These are phyloP conservation scores for Bonnemaisonia californica DNA, from an alignment of 31 red algal species.

Conservation along the genomic window DNA sequence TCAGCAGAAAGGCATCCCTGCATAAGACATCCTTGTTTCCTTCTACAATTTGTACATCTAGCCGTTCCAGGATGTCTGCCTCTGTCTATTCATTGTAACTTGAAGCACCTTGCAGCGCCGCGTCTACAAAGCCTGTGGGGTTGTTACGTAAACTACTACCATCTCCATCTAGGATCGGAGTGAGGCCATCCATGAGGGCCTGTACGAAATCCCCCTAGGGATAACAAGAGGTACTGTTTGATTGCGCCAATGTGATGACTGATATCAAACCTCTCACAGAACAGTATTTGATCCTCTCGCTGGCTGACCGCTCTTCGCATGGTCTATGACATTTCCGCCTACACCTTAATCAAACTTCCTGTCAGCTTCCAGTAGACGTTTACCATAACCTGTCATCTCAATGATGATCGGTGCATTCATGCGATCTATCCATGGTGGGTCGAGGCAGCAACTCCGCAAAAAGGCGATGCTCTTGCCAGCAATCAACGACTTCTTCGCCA, in stretches of 20 bases:
- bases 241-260: conserved; percentile 82
- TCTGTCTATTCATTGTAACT: conserved; percentile 72
- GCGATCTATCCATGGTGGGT: conserved; percentile 71
- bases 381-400: conserved; percentile 8
- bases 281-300: conserved; percentile 68
- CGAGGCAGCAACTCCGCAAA: conserved; percentile 73
- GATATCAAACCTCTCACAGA: conserved; percentile 82
- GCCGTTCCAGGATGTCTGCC: conserved; percentile 80
- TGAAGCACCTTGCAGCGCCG: conserved; percentile 71
- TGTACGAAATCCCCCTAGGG: conserved; percentile 93
- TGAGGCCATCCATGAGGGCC: conserved; percentile 79
- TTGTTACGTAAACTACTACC: conserved; percentile 77
- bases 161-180: conserved; percentile 72
- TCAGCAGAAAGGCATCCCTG: conserved; percentile 86
- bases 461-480: conserved; percentile 83
- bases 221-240: conserved; percentile 74
- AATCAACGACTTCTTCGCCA: conserved; percentile 63
- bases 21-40: conserved; percentile 43
- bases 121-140: conserved; percentile 73
- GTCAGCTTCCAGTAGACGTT: conserved; percentile 58
- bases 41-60: conserved; percentile 78
- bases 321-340: conserved; percentile 48
- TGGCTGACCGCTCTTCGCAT: conserved; percentile 54
- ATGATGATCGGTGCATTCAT: conserved; percentile 49
- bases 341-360: conserved; percentile 48